Percentiles rank a stretch among this genome's conserved stretches.
These are phyloP conservation scores for Fusarium scirpi DNA, from an alignment of 2,329 filamentous ascomycete genomes.

Conservation along the genomic window DNA sequence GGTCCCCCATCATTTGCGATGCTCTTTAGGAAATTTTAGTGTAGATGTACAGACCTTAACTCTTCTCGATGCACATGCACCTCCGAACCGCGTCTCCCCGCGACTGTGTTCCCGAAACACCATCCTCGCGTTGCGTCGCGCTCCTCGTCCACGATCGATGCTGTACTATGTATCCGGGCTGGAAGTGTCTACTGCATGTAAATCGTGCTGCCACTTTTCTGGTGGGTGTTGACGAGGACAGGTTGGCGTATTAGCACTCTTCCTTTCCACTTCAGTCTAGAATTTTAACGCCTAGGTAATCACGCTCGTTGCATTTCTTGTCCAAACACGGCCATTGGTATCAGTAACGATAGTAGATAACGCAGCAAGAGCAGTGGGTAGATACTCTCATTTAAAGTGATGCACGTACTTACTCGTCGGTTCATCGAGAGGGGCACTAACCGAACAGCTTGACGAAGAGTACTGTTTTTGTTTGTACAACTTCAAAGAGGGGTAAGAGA, in stretches of 20 bases:
- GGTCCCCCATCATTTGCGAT: background rate
- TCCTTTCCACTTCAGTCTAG: too few relatives aligned
- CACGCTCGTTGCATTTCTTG: too few relatives aligned
- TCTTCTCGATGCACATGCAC: background rate
- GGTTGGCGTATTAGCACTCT: too few relatives aligned
- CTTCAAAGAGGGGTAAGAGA: background rate
- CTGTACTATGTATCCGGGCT: background rate
- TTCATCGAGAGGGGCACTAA: background rate
- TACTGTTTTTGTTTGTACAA: background rate
- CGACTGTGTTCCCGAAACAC: background rate
- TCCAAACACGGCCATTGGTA: too few relatives aligned
- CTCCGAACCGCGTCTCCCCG: background rate
- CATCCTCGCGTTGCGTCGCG: background rate
- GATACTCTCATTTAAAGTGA: background rate
- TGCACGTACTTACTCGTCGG: background rate
- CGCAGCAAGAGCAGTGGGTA: too few relatives aligned
- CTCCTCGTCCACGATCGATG: background rate
- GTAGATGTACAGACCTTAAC: background rate
- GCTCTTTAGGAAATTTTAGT: background rate
- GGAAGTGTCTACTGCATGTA: background rate
- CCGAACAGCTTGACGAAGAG: background rate
- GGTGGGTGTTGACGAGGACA: too few relatives aligned
- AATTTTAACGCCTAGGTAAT: too few relatives aligned
- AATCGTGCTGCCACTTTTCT: background rate
- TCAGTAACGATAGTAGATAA: too few relatives aligned